Base-by-base conservation (phyloP, 1,284 basidiomycete genomes). In the Fomitopsis betulina region DNA sequence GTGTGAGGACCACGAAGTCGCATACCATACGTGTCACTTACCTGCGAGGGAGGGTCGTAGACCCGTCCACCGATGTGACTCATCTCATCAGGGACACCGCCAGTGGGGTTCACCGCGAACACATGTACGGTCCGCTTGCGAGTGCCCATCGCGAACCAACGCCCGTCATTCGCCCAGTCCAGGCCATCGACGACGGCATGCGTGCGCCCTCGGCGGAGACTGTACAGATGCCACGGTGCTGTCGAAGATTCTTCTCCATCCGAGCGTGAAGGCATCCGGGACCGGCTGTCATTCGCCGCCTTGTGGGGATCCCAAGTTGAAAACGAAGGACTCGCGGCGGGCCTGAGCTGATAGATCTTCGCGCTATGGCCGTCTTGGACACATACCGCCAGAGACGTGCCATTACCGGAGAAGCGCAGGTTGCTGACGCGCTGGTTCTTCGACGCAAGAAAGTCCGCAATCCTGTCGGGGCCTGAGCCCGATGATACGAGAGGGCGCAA, bases 21-120 rank as follows among this genome's bases (percentile, higher is more conserved):
- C 19, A 12, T 55, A 30, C 7, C 8, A 58, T 37, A 39, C 12
- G 42, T 70, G 79, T 65, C 65, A 86, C 87, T 58, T 80, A 64
- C 54, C 79, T 76, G 10, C 13, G 51, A 23, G 8, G 72, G 69
- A 23, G 8, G 72, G 69, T 92, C 89, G 67, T 75, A 68, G 0
- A 90, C 82, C 66, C 73, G 76, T 3, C 79, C 79, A 37, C 81
- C 76, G 38, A 86, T 67, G 73, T 93, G 90, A 57, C 86, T 88
- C n/a, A 70, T 67, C 8, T 81, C 73, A 67, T 89, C 83, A 0
- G 88, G 77, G 54, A 76, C 77, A 3, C 93, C 91, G 0, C 91
- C 91, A 57, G 85, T 85, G 0, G 91, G 90, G 66, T 90, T 87
- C 21, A 88, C 76, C 9, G 89, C 83, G 68, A 91, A 94, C 0